These are phyloP conservation scores for Gossypium ekmanianum DNA, from an alignment of 345 rosid genomes.

Conservation along the genomic window DNA sequence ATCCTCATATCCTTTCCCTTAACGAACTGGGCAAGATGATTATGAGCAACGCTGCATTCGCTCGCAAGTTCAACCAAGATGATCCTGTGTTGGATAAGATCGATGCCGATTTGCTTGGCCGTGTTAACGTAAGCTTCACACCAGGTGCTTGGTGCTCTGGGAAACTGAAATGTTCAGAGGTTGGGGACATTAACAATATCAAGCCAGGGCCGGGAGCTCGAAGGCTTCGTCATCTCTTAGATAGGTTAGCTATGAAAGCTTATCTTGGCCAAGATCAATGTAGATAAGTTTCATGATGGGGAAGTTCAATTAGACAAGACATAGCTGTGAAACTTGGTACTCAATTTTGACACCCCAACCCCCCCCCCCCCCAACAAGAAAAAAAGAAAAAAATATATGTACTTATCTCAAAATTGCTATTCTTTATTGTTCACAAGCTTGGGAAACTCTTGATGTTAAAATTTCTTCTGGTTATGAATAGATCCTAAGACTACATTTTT, in stretches of 20 bases:
- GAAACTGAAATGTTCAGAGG: constrained; percentile 57
- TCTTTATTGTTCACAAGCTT: background rate
- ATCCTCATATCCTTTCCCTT: constrained; percentile 74
- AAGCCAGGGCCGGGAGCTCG: constrained; percentile 73
- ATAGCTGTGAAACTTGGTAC: background rate
- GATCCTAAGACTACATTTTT: background rate
- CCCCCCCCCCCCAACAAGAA: background rate
- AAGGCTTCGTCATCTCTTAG: constrained; percentile 57
- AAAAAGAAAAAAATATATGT: no score
- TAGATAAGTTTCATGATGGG: constrained; percentile 43
- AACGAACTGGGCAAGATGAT: constrained; percentile 65
- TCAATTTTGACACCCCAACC: no score
- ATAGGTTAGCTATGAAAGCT: constrained; percentile 44
- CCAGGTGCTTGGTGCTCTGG: constrained; percentile 97
- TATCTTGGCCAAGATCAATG: constrained; percentile 57
- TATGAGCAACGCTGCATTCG: constrained; percentile 80
- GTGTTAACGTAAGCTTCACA: constrained; percentile 60
- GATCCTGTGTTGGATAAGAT: constrained; percentile 63
- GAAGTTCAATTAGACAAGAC: background rate
- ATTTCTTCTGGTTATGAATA: background rate
- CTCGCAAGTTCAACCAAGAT: constrained; percentile 65
- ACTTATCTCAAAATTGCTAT: background rate
- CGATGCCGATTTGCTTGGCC: constrained; percentile 61
- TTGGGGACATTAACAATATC: constrained; percentile 59
- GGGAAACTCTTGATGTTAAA: background rate